These are phyloP conservation scores for Anisogramma anomala DNA, from an alignment of 2,329 filamentous ascomycete species.

Conservation along the genomic window DNA sequence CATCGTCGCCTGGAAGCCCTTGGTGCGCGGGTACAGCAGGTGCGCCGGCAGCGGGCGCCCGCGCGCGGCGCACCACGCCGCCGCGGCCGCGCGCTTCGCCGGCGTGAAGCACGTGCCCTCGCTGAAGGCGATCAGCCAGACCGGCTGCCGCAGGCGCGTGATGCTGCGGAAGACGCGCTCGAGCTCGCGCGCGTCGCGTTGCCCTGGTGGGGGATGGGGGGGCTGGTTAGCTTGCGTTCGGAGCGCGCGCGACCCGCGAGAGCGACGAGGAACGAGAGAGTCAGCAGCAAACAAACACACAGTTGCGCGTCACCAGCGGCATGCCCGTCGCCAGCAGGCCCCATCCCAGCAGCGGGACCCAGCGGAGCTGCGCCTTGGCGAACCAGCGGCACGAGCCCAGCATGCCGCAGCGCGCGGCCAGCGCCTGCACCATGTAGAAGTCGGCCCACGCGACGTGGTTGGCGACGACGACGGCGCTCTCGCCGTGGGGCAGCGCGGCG, in stretches of 20 bases:
- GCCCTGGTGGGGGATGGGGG: conserved; percentile 5
- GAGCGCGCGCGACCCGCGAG: too few species aligned
- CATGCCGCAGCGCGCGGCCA: conserved; percentile 44
- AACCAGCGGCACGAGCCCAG: conserved; percentile 51
- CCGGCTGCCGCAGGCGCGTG: conserved; percentile 39
- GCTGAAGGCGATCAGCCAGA: conserved; percentile 53
- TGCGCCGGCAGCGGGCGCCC: conserved; percentile 41
- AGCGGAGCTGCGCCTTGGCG: conserved; percentile 46
- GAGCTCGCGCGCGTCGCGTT: conserved; percentile 40
- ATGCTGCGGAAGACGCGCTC: conserved; percentile 45
- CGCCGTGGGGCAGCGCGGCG: conserved; percentile 36
- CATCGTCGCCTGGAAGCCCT: conserved; percentile 49
- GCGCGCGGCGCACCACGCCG: conserved; percentile 39
- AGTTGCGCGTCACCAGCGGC: conserved; percentile 50
- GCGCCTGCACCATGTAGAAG: conserved; percentile 52
- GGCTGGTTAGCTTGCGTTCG: background rate
- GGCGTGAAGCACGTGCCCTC: conserved; percentile 50
- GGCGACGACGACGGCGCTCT: conserved; percentile 48
- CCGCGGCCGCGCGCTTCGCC: conserved; percentile 39
- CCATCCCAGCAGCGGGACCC: conserved; percentile 52
- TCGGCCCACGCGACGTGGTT: conserved; percentile 53
- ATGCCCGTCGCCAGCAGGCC: conserved; percentile 54
- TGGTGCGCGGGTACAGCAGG: conserved; percentile 48
- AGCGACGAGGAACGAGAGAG: too few species aligned
- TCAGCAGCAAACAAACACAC: conserved; percentile 18